These are phyloP conservation scores for Apodospora peruviana DNA, from an alignment of 495 filamentous ascomycete genomes.

Conservation along the genomic window DNA sequence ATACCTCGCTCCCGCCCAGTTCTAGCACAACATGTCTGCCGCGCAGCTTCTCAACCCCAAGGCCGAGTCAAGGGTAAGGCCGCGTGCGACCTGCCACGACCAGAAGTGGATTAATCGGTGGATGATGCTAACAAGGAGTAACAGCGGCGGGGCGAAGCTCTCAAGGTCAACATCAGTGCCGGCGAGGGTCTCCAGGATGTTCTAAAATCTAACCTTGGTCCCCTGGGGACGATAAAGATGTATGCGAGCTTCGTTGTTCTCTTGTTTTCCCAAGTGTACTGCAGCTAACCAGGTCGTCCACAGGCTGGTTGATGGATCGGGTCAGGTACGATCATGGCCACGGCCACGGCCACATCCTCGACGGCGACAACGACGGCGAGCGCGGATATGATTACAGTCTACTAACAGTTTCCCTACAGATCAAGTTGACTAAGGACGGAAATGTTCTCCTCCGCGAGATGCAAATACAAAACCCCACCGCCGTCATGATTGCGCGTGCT, in stretches of 20 bases:
- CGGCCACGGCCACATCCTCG: not conserved
- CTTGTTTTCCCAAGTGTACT: not conserved
- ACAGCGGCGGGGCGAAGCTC: conserved; percentile 89
- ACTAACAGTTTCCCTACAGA: conserved; percentile 44
- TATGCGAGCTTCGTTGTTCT: conserved; percentile 30
- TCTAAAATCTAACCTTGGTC: conserved; percentile 91
- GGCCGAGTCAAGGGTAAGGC: conserved; percentile 90
- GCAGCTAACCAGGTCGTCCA: conserved; percentile 23
- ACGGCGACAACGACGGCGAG: conserved; percentile 13
- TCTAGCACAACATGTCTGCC: conserved; percentile 61
- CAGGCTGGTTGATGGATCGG: conserved; percentile 93
- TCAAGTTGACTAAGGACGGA: conserved; percentile 98
- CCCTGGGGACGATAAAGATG: conserved; percentile 96
- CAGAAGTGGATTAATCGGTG: conserved; percentile 8
- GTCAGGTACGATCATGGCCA: conserved; percentile 59
- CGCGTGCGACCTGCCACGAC: no score
- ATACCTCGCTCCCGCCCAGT: conserved; percentile 5
- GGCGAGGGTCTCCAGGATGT: conserved; percentile 96
- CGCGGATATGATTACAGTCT: not conserved
- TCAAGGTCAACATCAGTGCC: conserved; percentile 92
- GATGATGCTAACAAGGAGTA: conserved; percentile 16
- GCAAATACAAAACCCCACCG: conserved; percentile 89
- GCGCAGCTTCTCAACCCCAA: conserved; percentile 97
- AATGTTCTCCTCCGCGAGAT: conserved; percentile 94
- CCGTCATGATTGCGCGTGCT: conserved; percentile 97